Evolutionary conservation across 1,284 basidiomycete genomes (phyloP).

Genomic region (Ceratobasidium sp.): DNA sequence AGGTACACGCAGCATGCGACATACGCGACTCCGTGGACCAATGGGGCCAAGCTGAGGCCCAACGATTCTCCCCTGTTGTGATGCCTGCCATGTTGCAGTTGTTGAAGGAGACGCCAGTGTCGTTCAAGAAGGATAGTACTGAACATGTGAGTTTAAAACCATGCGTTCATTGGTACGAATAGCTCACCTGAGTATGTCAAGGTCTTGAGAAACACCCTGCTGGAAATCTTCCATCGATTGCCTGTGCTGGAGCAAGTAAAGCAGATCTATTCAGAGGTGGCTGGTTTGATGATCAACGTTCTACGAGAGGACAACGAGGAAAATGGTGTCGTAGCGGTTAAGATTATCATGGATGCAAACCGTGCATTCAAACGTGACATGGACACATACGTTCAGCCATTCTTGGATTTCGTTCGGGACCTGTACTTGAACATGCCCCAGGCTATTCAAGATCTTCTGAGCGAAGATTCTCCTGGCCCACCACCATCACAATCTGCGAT

Average conservation of each 20-base stretch:
- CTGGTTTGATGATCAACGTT: constrained; percentile 77
- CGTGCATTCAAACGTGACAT: constrained; percentile 74
- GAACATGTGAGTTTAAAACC: constrained; percentile 31
- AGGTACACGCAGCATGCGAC: constrained; percentile 75
- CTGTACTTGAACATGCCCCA: constrained; percentile 79
- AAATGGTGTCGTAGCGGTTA: constrained; percentile 90
- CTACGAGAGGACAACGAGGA: constrained; percentile 96
- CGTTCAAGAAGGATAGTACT: constrained; percentile 33
- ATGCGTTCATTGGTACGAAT: background rate
- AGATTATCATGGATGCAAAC: constrained; percentile 86
- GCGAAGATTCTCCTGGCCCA: constrained; percentile 48
- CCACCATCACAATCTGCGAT: constrained; percentile 28
- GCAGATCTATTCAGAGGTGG: constrained; percentile 72
- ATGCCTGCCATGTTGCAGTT: constrained; percentile 35
- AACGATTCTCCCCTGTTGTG: constrained; percentile 57
- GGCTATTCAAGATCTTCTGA: constrained; percentile 80
- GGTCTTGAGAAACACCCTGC: constrained; percentile 82
- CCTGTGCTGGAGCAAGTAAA: constrained; percentile 83
- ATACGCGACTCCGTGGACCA: constrained; percentile 88
- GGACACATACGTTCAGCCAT: constrained; percentile 81
- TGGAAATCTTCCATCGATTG: constrained; percentile 89
- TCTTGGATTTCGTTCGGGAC: constrained; percentile 77
- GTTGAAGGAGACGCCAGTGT: constrained; percentile 25
- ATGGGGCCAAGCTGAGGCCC: constrained; percentile 80
- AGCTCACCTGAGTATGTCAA: constrained; percentile 45